phyloP scores from a whole-genome alignment of 352 stramenopile genomes.

The Phytophthora tubulina region DNA sequence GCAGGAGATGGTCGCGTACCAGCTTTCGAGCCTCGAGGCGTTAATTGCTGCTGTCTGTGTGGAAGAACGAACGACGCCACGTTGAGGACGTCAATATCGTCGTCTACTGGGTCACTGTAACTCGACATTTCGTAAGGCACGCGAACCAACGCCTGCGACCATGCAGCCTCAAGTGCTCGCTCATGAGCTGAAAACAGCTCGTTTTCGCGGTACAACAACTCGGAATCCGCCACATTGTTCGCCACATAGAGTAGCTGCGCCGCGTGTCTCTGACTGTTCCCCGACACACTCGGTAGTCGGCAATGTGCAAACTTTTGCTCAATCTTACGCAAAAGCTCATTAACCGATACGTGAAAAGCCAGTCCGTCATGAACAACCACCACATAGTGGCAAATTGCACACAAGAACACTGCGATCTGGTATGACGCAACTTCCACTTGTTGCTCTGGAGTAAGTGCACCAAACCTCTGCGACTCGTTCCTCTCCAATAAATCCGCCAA shows the following conservation, averaged over 20 bases:
- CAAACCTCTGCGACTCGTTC: constrained; percentile 63
- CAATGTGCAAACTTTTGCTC: constrained; percentile 64
- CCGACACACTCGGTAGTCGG: constrained; percentile 71
- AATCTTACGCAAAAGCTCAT: constrained; percentile 60
- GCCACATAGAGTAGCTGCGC: constrained; percentile 70
- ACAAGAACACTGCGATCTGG: constrained; percentile 73
- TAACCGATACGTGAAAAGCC: constrained; percentile 46
- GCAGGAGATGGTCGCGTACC: constrained; percentile 5
- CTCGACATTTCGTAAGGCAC: constrained; percentile 27
- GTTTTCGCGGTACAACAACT: constrained; percentile 45
- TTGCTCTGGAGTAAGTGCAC: constrained; percentile 67
- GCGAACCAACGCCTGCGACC: constrained; percentile 36
- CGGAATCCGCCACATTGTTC: constrained; percentile 53
- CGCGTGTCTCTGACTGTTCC: constrained; percentile 55
- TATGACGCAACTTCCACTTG: constrained; percentile 69
- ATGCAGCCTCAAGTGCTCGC: constrained; percentile 47
- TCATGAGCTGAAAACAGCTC: constrained; percentile 48
- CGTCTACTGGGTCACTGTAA: constrained; percentile 12
- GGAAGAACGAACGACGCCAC: constrained; percentile 32
- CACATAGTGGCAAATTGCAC: constrained; percentile 84
- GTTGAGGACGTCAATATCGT: constrained; percentile 10
- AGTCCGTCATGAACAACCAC: constrained; percentile 67
- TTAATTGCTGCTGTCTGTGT: constrained; percentile 26
- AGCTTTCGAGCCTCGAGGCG: constrained; percentile 4
- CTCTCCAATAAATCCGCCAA: constrained; percentile 57